Evolutionary conservation across 805 yeast species (phyloP), one percentile per base, ranked within the genome.

Genomic region (Suhomyces pyralidae): DNA sequence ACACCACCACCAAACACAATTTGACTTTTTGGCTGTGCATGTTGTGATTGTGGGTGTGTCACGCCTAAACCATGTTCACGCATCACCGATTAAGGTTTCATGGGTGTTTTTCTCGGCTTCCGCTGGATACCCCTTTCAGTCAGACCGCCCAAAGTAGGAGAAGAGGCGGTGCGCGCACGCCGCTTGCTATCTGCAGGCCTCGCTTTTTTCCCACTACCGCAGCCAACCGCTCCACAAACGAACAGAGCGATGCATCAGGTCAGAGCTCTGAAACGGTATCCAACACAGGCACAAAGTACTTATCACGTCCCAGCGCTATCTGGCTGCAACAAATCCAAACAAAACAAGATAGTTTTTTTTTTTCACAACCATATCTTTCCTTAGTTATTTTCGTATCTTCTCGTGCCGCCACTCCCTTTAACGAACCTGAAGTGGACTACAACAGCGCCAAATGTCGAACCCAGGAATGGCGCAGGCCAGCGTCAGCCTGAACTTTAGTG

Each of bases 401-500:
- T 15, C 20, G 19, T n/a, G 17, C 42, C 12, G 14, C 24, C 42
- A 10, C 24, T 38, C 24, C 24, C 17, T 38, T 10, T 17, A 38
- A 19, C 42, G 12, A 19, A 38, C 20, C 42, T 17, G 17, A 17
- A 17, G 20, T 19, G 19, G 24, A 17, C 42, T 17, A 19, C 42
- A n/a, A 32, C 40, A 20, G 40, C 14, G 14, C n/a, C 12, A 14
- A 12, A 42, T 42, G 26, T 42, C 30, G 45, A 42, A 22, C 12
- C 30, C 45, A 5, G 45, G 17, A 24, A 14, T 24, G 26, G 30
- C 10, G 22, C 45, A 19, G 30, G 45, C 45, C 28, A 55, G 67
- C 14, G 53, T 68, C 24, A 59, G 65, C 46, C 67, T 72, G 20
- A 70, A 71, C 50, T 73, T 68, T 50, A 65, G 72, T 49, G 83